phyloP scores from a whole-genome alignment of 306 rosid genomes.

The Pyrus communis region DNA sequence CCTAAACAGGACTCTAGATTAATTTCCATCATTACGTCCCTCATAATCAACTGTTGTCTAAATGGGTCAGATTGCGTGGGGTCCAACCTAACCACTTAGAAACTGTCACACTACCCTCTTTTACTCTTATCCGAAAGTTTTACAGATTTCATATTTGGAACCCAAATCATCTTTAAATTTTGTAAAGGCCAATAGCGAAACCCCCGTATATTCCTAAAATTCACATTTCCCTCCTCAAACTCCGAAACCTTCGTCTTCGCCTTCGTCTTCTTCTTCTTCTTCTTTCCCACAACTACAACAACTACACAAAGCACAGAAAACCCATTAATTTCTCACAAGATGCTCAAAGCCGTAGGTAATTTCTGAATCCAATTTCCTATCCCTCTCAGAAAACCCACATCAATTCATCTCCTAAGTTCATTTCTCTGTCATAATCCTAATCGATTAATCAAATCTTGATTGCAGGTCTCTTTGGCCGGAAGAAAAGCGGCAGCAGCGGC shows the following conservation, averaged over 20 bases:
- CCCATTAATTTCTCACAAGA: conserved; percentile 4
- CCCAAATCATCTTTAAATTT: background rate
- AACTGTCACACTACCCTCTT: no score
- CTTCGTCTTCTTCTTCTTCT: background rate
- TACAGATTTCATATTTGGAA: background rate
- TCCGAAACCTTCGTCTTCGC: background rate
- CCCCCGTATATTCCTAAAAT: background rate
- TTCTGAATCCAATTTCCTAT: background rate
- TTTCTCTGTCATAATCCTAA: background rate
- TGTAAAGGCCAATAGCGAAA: background rate
- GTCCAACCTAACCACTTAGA: no score
- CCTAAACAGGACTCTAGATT: no score
- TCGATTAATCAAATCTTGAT: background rate
- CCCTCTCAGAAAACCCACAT: background rate
- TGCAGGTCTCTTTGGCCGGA: conserved; percentile 14
- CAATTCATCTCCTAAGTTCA: background rate
- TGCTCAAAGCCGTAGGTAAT: conserved; percentile 14
- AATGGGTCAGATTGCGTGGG: no score
- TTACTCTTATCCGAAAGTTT: no score
- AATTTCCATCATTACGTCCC: no score
- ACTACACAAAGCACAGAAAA: background rate
- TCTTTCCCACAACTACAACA: background rate
- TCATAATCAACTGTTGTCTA: no score
- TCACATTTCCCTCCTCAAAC: background rate
- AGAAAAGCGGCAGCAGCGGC: conserved; percentile 1